phyloP scores from a whole-genome alignment of 2,329 filamentous ascomycete species.

The Hawksworthiomyces lignivorus region DNA sequence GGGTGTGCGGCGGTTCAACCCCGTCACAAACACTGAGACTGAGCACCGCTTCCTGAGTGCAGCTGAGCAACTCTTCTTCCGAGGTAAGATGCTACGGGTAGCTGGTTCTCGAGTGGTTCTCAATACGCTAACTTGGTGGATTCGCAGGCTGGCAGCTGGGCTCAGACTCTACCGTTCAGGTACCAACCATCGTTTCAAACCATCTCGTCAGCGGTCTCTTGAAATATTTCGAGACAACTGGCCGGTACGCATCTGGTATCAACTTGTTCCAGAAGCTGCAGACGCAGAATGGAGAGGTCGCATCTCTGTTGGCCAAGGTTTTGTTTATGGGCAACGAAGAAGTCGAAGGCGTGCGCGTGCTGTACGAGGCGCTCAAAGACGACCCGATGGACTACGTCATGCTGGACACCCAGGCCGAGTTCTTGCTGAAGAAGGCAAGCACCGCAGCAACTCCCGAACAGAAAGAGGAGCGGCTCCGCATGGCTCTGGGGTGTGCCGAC shows the following conservation, averaged over 20 bases:
- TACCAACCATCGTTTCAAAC: slow-evolving; percentile 93
- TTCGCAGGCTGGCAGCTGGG: slow-evolving; percentile 89
- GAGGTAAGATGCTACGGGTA: too few species aligned
- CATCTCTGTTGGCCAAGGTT: slow-evolving; percentile 83
- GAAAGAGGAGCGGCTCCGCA: slow-evolving; percentile 62
- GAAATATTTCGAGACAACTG: slow-evolving; percentile 92
- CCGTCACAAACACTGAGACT: slow-evolving; percentile 94
- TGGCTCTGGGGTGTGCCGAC: slow-evolving; percentile 90
- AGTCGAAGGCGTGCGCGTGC: slow-evolving; percentile 82
- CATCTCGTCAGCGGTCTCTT: slow-evolving; percentile 90
- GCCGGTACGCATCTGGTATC: slow-evolving; percentile 88
- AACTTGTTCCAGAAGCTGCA: slow-evolving; percentile 96
- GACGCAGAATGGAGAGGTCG: slow-evolving; percentile 84
- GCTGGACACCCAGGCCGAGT: slow-evolving; percentile 88
- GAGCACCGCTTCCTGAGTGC: slow-evolving; percentile 94
- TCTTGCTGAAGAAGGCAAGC: slow-evolving; percentile 75
- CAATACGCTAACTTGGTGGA: too few species aligned
- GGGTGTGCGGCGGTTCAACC: slow-evolving; percentile 94
- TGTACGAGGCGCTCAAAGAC: slow-evolving; percentile 83
- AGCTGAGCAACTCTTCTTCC: slow-evolving; percentile 90
- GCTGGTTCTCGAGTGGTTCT: too few species aligned
- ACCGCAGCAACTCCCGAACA: slow-evolving; percentile 44
- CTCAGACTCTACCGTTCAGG: slow-evolving; percentile 93
- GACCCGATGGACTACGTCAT: slow-evolving; percentile 97
- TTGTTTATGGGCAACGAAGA: slow-evolving; percentile 94